Evolutionary conservation across 345 rosid species (phyloP), one percentile per base, ranked within the genome.

Genomic region (Ceriops zippeliana): DNA sequence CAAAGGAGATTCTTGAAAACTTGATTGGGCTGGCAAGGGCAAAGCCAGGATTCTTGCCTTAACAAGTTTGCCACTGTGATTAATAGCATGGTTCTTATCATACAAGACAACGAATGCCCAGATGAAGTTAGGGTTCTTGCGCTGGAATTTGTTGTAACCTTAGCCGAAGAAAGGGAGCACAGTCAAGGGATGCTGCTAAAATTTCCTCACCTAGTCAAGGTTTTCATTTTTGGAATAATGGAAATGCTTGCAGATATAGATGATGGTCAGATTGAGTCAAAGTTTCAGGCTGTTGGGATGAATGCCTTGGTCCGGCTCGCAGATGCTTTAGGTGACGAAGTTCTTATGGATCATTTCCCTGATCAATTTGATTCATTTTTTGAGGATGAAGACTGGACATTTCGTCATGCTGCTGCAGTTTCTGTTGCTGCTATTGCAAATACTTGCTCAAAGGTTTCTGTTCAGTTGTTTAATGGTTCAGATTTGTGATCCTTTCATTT

Each of bases 381-480:
- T 19, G 9, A 6, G 21, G 16, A 57, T 30, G 42, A 60, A 6
- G 31, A n/a, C n/a, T 69, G 72, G 72, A 32, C 49, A 52, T n/a
- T 30, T 19, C 65, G 72, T n/a, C 30, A 59, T 61, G 57, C 65
- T 60, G 65, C 58, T 7, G 22, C 61, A 21, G n/a, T 37, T 60
- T 30, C 47, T 30, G 20, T 37, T 4, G 31, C 58, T 30, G 31
- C 27, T 31, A 11, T 69, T 3, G 65, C 46, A 47, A 35, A 37
- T 8, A 49, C 8, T 17, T 46, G 58, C 51, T 20, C 63, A 20
- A 46, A 42, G 38, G 46, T 47, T 28, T 32, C 19, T 9, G 3
- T 65, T 28, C 32, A 0, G 31, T 46, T 17, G 37, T 7, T 1
- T 63, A 17, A 26, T 46, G 20, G 8, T 63, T 24, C 26, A 16